Evolutionary conservation across 1,284 basidiomycete genomes (phyloP).

Genomic region (Coniferiporia sulphurascens): DNA sequence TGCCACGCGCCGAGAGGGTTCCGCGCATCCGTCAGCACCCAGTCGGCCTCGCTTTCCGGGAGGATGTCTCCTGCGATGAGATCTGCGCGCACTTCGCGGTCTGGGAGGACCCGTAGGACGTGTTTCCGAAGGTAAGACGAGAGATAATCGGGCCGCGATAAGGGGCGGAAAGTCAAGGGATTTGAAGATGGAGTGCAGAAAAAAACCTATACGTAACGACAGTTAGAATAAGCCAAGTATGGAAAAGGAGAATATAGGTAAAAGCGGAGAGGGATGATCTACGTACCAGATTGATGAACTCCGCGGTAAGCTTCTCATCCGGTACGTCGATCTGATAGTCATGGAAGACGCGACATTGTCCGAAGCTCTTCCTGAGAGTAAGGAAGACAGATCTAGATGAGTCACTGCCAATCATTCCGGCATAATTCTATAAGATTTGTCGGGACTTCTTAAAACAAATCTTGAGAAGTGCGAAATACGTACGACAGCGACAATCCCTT

Average conservation of each 20-base stretch:
- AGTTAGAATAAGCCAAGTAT: background rate
- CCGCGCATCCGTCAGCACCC: slow-evolving; percentile 52
- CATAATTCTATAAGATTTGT: slow-evolving; percentile 53
- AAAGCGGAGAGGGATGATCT: background rate
- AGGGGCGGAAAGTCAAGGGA: slow-evolving; percentile 60
- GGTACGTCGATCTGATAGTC: slow-evolving; percentile 48
- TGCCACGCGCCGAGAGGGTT: slow-evolving; percentile 63
- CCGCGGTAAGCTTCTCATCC: slow-evolving; percentile 43
- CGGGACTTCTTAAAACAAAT: background rate
- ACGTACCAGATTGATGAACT: slow-evolving; percentile 74
- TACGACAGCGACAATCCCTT: slow-evolving; percentile 79
- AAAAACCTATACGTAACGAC: slow-evolving; percentile 49
- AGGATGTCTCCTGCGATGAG: slow-evolving; percentile 38
- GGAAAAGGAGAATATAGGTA: background rate
- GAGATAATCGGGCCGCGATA: slow-evolving; percentile 53
- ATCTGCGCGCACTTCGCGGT: slow-evolving; percentile 51
- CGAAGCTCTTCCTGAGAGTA: slow-evolving; percentile 66
- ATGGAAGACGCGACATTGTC: slow-evolving; percentile 76
- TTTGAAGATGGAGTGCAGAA: slow-evolving; percentile 65
- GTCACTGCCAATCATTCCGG: slow-evolving; percentile 58
- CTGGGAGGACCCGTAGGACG: slow-evolving; percentile 35
- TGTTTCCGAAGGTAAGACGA: slow-evolving; percentile 60
- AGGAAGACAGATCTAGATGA: slow-evolving; percentile 62
- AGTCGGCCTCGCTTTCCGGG: slow-evolving; percentile 35
- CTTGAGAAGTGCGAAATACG: slow-evolving; percentile 27